Base-by-base conservation (phyloP, 768 basidiomycete species). In the Cyclocybe aegerita region DNA sequence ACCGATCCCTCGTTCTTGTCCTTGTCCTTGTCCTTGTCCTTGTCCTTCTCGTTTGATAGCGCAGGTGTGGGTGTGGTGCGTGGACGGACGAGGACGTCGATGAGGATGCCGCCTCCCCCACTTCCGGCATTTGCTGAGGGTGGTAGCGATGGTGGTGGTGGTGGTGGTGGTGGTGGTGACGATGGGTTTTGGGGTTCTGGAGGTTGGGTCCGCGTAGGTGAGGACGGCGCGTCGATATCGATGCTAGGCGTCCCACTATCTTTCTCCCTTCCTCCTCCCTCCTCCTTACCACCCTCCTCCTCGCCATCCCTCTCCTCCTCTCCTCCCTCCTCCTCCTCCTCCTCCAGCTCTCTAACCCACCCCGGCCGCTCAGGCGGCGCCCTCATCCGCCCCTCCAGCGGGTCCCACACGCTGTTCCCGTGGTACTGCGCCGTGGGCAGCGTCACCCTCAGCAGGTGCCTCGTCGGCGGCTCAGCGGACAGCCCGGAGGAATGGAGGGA, bases 381-480 rank as follows among this genome's bases (percentile, higher is more conserved):
- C 39, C 77, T 77, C 48, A 72, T 76, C 69, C 86, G 82, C 11
- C 86, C 87, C 17, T 87, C 88, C 53, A 96, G 70, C 8, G 94
- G 94, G 66, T 96, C 91, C 42, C 79, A 72, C 33, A 95, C 79
- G 2, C 88, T 86, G 31, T 85, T 80, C 39, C 85, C 79, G 63
- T 86, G 82, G 62, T 84, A 91, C 54, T 86, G 87, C 14, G 90
- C 85, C 1, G 92, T 96, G 2, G 94, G 94, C 12, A 97, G 68
- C 35, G 79, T 82, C 45, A 98, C 59, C 43, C 90, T 77, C 10
- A 98, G 55, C 40, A 97, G 68, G 67, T 97, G 93, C 39, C 92
- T 79, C 49, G 82, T 80, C 34, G 86, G 73, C 23, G 74, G 79
- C 11, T 72, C 75, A 7, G 70, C 66, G 41, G 70, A 74, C 41